Conservation (phyloP, 225 moss, liverwort and hornwort species). For the Lunularia cruciata region DNA sequence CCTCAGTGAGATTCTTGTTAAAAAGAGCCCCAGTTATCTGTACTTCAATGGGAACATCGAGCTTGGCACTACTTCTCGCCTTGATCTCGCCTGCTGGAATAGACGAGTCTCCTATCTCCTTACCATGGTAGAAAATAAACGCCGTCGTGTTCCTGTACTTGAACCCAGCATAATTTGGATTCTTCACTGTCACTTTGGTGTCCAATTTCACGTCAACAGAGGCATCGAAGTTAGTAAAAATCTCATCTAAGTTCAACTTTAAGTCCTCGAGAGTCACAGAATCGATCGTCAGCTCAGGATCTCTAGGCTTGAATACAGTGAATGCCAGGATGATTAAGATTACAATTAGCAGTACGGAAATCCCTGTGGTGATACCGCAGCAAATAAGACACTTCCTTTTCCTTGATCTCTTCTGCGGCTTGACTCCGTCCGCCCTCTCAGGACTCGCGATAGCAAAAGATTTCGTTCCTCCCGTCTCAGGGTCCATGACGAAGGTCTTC, state of each 20-base stretch:
- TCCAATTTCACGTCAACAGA: slow-evolving; percentile 27
- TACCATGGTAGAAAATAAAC: slow-evolving; percentile 27
- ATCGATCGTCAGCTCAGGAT: slow-evolving; percentile 37
- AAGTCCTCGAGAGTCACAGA: slow-evolving; percentile 24
- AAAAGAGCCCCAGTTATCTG: slow-evolving; percentile 18
- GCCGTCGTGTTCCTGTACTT: slow-evolving; percentile 34
- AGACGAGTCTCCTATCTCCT: slow-evolving; percentile 22
- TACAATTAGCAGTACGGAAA: slow-evolving; percentile 23
- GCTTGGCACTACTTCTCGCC: slow-evolving; percentile 16
- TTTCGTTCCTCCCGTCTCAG: slow-evolving; percentile 16
- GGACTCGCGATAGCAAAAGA: slow-evolving; percentile 15
- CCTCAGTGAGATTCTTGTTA: slow-evolving; percentile 24
- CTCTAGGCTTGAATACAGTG: slow-evolving; percentile 45
- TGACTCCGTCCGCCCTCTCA: background rate
- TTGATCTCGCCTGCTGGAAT: slow-evolving; percentile 29
- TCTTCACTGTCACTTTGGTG: slow-evolving; percentile 31
- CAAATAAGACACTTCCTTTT: slow-evolving; percentile 28
- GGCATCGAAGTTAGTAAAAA: slow-evolving; percentile 4
- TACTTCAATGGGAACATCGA: slow-evolving; percentile 19
- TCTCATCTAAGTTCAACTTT: slow-evolving; percentile 4
- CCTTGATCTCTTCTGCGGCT: slow-evolving; percentile 8
- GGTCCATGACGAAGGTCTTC: background rate
- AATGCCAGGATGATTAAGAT: slow-evolving; percentile 39
- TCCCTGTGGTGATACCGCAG: slow-evolving; percentile 29
- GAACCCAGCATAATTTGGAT: slow-evolving; percentile 48